These are phyloP conservation scores for Prunus persica DNA, from an alignment of 306 rosid species.

Conservation along the genomic window DNA sequence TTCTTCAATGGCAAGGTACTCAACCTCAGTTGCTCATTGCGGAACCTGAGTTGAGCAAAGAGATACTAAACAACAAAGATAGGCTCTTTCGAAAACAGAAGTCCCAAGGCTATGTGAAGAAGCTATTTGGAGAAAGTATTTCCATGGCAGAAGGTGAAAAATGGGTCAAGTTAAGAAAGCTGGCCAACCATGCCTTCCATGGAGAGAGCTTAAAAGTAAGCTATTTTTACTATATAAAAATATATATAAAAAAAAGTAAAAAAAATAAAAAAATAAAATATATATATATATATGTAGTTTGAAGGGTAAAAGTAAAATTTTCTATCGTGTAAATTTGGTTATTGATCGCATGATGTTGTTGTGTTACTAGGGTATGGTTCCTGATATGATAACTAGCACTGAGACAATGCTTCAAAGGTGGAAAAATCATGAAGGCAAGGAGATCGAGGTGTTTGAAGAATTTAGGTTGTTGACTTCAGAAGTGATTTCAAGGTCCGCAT, in stretches of 20 bases:
- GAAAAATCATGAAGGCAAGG: conserved; percentile 21
- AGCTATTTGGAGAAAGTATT: conserved; percentile 32
- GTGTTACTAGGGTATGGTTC: conserved; percentile 14
- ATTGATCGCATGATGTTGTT: too few relatives aligned
- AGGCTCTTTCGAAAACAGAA: conserved; percentile 7
- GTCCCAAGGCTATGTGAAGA: background rate
- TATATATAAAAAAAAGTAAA: too few relatives aligned
- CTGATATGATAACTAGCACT: conserved; percentile 14
- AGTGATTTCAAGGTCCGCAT: conserved; percentile 31
- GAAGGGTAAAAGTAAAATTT: too few relatives aligned
- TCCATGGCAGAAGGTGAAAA: conserved; percentile 26
- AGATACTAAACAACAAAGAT: conserved; percentile 26
- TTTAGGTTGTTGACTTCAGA: conserved; percentile 28
- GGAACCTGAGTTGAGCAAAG: conserved; percentile 31
- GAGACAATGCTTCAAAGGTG: conserved; percentile 24
- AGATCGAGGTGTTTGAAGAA: conserved; percentile 31
- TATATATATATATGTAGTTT: too few relatives aligned
- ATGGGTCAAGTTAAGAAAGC: conserved; percentile 34
- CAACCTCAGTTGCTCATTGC: conserved; percentile 22
- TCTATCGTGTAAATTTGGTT: too few relatives aligned
- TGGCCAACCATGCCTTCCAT: conserved; percentile 33
- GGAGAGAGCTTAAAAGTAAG: conserved; percentile 36
- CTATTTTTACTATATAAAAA: too few relatives aligned
- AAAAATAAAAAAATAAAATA: too few relatives aligned
- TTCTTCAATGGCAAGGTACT: conserved; percentile 28